These are phyloP conservation scores for Chlorencoelia australis DNA, from an alignment of 2,329 filamentous ascomycete genomes.

Conservation along the genomic window DNA sequence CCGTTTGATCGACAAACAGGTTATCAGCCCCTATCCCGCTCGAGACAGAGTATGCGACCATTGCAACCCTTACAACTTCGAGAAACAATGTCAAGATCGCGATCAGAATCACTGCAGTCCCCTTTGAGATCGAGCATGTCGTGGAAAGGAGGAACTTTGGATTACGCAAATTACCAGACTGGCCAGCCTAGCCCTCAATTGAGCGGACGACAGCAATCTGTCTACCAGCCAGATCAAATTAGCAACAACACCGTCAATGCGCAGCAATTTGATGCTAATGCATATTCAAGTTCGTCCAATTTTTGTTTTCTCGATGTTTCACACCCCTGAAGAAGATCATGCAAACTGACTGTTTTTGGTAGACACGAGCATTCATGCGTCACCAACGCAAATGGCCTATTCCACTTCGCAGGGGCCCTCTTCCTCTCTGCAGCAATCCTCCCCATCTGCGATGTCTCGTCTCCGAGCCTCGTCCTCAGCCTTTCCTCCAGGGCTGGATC, in stretches of 20 bases:
- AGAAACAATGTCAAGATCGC: slow-evolving; percentile 45
- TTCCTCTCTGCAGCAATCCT: slow-evolving; percentile 33
- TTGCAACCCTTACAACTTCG: slow-evolving; percentile 49
- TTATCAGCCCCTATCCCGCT: slow-evolving; percentile 36
- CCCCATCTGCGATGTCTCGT: slow-evolving; percentile 35
- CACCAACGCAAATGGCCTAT: slow-evolving; percentile 41
- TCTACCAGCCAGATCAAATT: slow-evolving; percentile 42
- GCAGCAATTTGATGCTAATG: slow-evolving; percentile 40
- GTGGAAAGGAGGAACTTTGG: slow-evolving; percentile 51
- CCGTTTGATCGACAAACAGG: slow-evolving; percentile 42
- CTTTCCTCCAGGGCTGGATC: slow-evolving; percentile 36
- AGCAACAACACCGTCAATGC: slow-evolving; percentile 32
- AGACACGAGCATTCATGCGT: slow-evolving; percentile 37
- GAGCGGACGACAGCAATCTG: slow-evolving; percentile 36
- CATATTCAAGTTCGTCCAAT: slow-evolving; percentile 38
- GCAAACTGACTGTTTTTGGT: slow-evolving; percentile 15
- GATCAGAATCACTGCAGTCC: slow-evolving; percentile 48
- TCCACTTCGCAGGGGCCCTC: slow-evolving; percentile 31
- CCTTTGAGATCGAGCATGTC: slow-evolving; percentile 50
- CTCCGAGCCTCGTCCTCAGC: slow-evolving; percentile 40
- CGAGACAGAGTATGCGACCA: slow-evolving; percentile 36
- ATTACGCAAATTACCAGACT: slow-evolving; percentile 42
- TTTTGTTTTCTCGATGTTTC: slow-evolving; percentile 8
- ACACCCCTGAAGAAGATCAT: slow-evolving; percentile 16
- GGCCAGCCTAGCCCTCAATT: slow-evolving; percentile 37